Evolutionary conservation across 2,329 filamentous ascomycete genomes (phyloP), one percentile per base, ranked within the genome.

Genomic region (Hypoxylon sp.): DNA sequence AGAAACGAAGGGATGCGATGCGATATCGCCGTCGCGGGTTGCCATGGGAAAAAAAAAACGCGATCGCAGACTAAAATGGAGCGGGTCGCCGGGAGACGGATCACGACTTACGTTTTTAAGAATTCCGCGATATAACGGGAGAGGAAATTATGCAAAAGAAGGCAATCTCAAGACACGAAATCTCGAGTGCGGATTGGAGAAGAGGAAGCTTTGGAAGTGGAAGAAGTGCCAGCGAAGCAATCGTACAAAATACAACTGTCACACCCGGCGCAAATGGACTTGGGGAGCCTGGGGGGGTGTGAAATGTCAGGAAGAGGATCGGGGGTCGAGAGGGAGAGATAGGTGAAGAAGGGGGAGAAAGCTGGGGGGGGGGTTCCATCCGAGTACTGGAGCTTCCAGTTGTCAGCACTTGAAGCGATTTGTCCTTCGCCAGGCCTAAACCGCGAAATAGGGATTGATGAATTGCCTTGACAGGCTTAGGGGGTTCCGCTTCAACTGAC

Each of bases 21-120:
- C 27, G 48, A 59, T 63, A 11, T 35, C 31, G 31, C n/a, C n/a
- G 48, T 66, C 60, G 63, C 64, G 52, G 57, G 65, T 60, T 54
- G 67, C 63, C 64, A 66, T 69, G 42, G 63, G 63, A 62, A 64
- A 62, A 65, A 67, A 64, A 62, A 64, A 62, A 65, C 68, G 67
- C 65, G 65, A 67, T 48, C 55, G 31, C 17, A 35, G 31, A 58
- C 54, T 61, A 55, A 62, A 64, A 61, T 62, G 2, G 58, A 59
- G 67, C 67, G 63, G 62, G 60, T 60, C 68, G 64, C 62, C 62
- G 63, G 63, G 52, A 35, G 31, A 65, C 63, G 60, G 63, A 68
- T 69, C 64, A 66, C 62, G 69, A 35, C 68, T 70, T 67, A 70
- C 68, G 66, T 65, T 67, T 56, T 59, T 48, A 43, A 62, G 60